Evolutionary conservation across 257 asterid genomes (phyloP).

Genomic region (Cinchona pubescens): DNA sequence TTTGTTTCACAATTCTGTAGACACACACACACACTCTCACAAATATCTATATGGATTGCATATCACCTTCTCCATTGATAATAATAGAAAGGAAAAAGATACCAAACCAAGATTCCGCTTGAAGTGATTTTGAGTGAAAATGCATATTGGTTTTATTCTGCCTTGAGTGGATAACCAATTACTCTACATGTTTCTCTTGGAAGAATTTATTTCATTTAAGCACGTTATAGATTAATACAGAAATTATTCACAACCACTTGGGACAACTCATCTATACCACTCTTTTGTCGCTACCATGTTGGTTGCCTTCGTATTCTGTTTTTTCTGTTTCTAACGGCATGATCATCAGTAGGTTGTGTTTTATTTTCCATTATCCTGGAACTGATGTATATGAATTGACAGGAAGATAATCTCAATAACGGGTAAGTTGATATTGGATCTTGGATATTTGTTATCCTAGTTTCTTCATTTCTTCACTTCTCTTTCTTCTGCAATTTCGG

Average conservation of each 20-base stretch:
- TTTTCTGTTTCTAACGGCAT: not conserved
- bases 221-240: not conserved
- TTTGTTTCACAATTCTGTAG: not conserved
- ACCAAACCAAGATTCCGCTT: not conserved
- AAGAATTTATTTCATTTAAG: not conserved
- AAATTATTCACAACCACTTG: not conserved
- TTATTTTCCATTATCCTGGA: not conserved
- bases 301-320: not conserved
- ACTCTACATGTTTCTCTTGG: not conserved
- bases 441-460: constrained; percentile 4
- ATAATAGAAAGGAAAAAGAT: not conserved
- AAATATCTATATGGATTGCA: not conserved
- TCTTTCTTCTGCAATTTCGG: not conserved
- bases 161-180: not conserved
- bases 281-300: not conserved
- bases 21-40: not conserved
- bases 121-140: not conserved
- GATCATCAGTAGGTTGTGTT: not conserved
- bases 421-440: constrained; percentile 2
- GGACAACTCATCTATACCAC: not conserved
- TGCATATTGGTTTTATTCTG: not conserved
- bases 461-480: constrained; percentile 2
- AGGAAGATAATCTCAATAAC: not conserved
- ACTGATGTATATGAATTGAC: not conserved
- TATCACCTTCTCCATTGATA: not conserved